These are phyloP conservation scores for Kwoniella newhampshirensis DNA, from an alignment of 768 basidiomycete genomes.

Conservation along the genomic window DNA sequence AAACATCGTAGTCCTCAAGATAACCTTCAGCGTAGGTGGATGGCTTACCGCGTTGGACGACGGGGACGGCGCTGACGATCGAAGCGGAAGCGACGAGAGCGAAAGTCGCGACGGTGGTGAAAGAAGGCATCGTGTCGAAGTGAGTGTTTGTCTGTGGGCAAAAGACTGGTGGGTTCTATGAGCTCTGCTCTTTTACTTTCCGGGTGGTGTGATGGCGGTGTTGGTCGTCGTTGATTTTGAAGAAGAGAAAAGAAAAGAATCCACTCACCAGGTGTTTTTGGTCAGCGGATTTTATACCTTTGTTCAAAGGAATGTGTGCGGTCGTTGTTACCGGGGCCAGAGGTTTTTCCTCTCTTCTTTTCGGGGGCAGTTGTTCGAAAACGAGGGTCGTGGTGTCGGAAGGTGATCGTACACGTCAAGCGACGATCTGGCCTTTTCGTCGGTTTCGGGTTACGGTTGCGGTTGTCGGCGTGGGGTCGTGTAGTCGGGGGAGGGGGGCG, in stretches of 20 bases:
- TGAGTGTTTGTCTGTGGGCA: conserved; percentile 14
- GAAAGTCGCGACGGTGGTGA: conserved; percentile 27
- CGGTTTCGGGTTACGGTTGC: conserved; percentile 8
- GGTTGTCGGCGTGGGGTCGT: conserved; percentile 2
- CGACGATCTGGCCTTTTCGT: not conserved
- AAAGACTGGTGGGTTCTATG: conserved; percentile 4
- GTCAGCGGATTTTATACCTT: conserved; percentile 20
- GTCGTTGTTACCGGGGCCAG: not conserved
- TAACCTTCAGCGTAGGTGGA: conserved; percentile 43
- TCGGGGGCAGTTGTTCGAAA: conserved; percentile 13
- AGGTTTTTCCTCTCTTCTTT: not conserved
- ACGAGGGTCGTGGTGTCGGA: conserved; percentile 8
- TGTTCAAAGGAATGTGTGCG: conserved; percentile 8
- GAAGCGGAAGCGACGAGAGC: conserved; percentile 26
- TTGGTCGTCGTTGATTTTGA: not conserved
- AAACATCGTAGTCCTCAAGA: conserved; percentile 50
- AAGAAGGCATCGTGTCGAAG: conserved; percentile 19
- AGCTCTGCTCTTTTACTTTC: conserved; percentile 20
- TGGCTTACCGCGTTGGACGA: conserved; percentile 36
- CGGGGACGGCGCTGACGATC: conserved; percentile 31
- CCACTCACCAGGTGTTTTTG: conserved; percentile 20
- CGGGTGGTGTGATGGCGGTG: not conserved
- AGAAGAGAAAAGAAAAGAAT: conserved; percentile 4
- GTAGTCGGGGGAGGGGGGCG: conserved; percentile 8
- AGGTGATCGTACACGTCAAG: conserved; percentile 8